Conservation (phyloP, 2,329 filamentous ascomycete species). For the Penicillium verrucosum region DNA sequence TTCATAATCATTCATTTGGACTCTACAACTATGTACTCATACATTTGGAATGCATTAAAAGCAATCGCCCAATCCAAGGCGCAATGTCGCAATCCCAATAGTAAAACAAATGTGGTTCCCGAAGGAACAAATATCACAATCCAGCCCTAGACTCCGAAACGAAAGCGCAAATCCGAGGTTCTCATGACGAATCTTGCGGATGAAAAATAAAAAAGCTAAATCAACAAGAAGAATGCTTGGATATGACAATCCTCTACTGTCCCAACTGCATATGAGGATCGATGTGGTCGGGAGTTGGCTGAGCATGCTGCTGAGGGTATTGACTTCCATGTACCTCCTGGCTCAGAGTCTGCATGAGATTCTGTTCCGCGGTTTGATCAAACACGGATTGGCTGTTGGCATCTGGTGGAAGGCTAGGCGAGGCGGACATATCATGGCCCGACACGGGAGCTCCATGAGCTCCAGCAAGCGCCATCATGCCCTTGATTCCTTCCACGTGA, state of each 20-base stretch:
- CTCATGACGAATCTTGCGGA: background rate
- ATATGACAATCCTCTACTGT: constrained; percentile 20
- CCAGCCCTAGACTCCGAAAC: constrained; percentile 11
- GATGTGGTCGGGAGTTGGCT: constrained; percentile 26
- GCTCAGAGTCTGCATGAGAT: constrained; percentile 44
- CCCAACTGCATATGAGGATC: constrained; percentile 38
- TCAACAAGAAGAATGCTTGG: background rate
- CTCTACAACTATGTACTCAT: constrained; percentile 12
- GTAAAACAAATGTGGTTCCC: constrained; percentile 8
- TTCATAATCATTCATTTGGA: constrained; percentile 2
- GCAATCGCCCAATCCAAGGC: constrained; percentile 3
- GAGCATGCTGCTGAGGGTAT: constrained; percentile 33
- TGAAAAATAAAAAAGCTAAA: background rate
- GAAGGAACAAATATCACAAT: constrained; percentile 11
- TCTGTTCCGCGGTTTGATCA: constrained; percentile 43
- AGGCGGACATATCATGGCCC: constrained; percentile 40
- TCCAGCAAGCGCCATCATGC: constrained; percentile 47
- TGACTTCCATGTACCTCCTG: constrained; percentile 42
- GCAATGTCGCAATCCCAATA: constrained; percentile 5
- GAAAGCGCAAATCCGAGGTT: background rate
- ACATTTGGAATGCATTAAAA: constrained; percentile 7
- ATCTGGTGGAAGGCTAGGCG: constrained; percentile 36
- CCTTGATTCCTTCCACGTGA: constrained; percentile 47
- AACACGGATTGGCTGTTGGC: constrained; percentile 31
- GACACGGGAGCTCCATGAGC: constrained; percentile 37